Percentiles rank a stretch among this genome's conserved stretches.
Evolutionary conservation across 495 filamentous ascomycete species (phyloP).

Genomic region (Annulohypoxylon maeteangense): DNA sequence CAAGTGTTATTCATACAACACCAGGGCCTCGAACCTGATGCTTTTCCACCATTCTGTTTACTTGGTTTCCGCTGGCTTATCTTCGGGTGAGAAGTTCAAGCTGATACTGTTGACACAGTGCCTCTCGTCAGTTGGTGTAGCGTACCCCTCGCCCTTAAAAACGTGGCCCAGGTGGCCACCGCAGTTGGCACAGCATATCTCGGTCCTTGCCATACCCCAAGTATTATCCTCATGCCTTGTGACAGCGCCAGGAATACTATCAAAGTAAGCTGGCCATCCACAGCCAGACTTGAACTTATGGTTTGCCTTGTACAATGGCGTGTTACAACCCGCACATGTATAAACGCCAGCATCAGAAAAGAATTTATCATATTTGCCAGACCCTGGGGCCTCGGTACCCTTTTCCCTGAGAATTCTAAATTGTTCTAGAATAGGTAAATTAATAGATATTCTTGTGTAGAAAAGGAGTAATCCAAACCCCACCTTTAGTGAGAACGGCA

Average conservation of each 20-base stretch:
- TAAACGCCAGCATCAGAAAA: constrained; percentile 78
- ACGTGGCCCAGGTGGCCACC: constrained; percentile 97
- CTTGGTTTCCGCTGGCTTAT: constrained; percentile 50
- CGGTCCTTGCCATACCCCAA: constrained; percentile 85
- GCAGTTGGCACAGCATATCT: constrained; percentile 94
- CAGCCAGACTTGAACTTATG: constrained; percentile 97
- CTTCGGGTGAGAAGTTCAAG: constrained; percentile 78
- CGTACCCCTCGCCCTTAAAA: constrained; percentile 94
- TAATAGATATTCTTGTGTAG: constrained; percentile 18
- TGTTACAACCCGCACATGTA: constrained; percentile 83
- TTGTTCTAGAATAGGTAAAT: constrained; percentile 70
- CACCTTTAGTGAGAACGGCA: constrained; percentile 81
- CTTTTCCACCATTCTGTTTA: constrained; percentile 45
- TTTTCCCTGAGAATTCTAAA: constrained; percentile 92
- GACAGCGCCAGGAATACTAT: constrained; percentile 90
- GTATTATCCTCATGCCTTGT: constrained; percentile 77
- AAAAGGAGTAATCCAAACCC: constrained; percentile 18
- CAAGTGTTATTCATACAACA: background rate
- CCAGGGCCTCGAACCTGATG: background rate
- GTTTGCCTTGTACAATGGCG: constrained; percentile 87
- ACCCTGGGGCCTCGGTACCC: constrained; percentile 83
- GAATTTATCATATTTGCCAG: constrained; percentile 89
- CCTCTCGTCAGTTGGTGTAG: constrained; percentile 91
- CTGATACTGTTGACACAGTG: constrained; percentile 97
- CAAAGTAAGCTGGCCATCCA: constrained; percentile 98